Base-by-base conservation (phyloP, 2,329 filamentous ascomycete genomes). In the Diplodia mutila region DNA sequence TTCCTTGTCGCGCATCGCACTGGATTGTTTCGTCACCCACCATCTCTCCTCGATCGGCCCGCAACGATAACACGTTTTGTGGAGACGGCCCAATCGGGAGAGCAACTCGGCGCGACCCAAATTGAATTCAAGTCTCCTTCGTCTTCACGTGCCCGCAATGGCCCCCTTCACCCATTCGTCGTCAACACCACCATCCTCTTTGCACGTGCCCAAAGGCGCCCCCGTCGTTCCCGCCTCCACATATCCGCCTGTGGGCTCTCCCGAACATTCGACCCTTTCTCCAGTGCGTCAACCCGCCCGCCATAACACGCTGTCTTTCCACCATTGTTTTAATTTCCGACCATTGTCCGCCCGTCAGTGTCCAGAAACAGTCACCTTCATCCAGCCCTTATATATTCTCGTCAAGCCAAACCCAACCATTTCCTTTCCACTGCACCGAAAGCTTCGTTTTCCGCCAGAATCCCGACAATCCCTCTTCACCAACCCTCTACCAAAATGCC, bases 131-230 rank as follows among this genome's bases (percentile, higher is more conserved):
- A n/a, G n/a, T n/a, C n/a, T n/a, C 48, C n/a, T 61, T 61, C 23
- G 27, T 61, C n/a, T 49, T 49, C 39, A 49, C 57, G 57, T 49
- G 57, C 14, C 18, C 34, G 14, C 27, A 61, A 49, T 34, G 25
- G 11, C 55, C 37, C 37, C 42, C 21, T 46, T 34, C 32, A 14
- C 57, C 57, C 57, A 16, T 27, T 23, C 4, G 23, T 14, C 39
- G 6, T 61, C 57, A 61, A 61, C 57, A 61, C 59, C 59, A 34
- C 34, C 9, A 25, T 39, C 55, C 55, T 29, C 8, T n/a, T 61
- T n/a, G 59, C 59, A 34, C 59, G 59, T 63, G 59, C 59, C 29
- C 8, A 4, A 29, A 12, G 2, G n/a, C 27, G 42, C 8, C 12
- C 59, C 12, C 5, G n/a, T 14, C 46, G 29, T 3, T 37, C 42